These are phyloP conservation scores for Prunus dulcis DNA, from an alignment of 306 rosid species.

Conservation along the genomic window DNA sequence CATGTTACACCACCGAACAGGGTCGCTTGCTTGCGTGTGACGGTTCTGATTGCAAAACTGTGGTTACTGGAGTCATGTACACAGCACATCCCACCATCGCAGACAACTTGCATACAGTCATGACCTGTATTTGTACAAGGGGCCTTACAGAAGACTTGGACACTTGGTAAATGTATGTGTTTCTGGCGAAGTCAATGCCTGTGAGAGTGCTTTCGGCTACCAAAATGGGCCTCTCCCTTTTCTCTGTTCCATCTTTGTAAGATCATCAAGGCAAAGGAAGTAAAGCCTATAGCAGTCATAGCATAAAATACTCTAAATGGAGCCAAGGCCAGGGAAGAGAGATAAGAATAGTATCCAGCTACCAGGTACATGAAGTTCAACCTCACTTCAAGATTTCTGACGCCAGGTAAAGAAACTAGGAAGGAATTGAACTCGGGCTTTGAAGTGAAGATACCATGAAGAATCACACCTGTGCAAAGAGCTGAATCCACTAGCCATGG, in stretches of 20 bases:
- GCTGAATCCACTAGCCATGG: slow-evolving; percentile 86
- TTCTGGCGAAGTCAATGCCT: slow-evolving; percentile 45
- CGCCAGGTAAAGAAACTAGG: slow-evolving; percentile 43
- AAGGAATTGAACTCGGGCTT: slow-evolving; percentile 70
- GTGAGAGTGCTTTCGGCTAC: slow-evolving; percentile 74
- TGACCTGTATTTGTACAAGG: slow-evolving; percentile 7
- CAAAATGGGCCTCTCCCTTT: slow-evolving; percentile 46
- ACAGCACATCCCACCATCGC: slow-evolving; percentile 16
- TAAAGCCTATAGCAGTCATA: slow-evolving; percentile 68
- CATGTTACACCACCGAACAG: slow-evolving; percentile 11
- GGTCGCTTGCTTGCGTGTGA: slow-evolving; percentile 12
- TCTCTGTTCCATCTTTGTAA: slow-evolving; percentile 47
- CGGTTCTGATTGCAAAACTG: slow-evolving; percentile 24
- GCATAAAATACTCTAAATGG: slow-evolving; percentile 64
- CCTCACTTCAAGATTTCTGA: slow-evolving; percentile 47
- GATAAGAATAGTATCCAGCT: slow-evolving; percentile 73
- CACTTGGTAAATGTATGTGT: slow-evolving; percentile 6
- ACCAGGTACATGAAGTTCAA: slow-evolving; percentile 56
- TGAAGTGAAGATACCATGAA: slow-evolving; percentile 73
- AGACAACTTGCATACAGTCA: background rate
- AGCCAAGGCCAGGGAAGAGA: slow-evolving; percentile 71
- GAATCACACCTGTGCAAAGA: slow-evolving; percentile 75
- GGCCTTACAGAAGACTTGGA: background rate
- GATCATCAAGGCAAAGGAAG: slow-evolving; percentile 51
- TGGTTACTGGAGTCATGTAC: slow-evolving; percentile 11